Conservation (phyloP, 169 alveolate species). For the Cryptosporidium andersoni region DNA sequence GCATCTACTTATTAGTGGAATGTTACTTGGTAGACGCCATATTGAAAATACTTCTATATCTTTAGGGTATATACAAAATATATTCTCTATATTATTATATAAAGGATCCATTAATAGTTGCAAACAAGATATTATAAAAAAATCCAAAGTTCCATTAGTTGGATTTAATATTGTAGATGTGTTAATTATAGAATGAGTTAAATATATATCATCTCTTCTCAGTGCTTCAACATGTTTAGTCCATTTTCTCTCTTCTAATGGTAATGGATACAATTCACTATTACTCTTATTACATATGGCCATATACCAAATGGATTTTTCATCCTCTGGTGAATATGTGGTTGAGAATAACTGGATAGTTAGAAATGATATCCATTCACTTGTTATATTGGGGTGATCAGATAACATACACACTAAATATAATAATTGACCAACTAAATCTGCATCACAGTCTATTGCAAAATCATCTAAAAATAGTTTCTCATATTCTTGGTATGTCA, state of each 20-base stretch:
- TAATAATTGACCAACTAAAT: slow-evolving; percentile 28
- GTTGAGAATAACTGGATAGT: slow-evolving; percentile 42
- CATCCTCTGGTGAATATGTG: slow-evolving; percentile 50
- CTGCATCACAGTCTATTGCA: neutral
- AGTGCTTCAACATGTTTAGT: neutral
- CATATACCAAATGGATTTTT: slow-evolving; percentile 35
- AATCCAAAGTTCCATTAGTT: slow-evolving; percentile 29
- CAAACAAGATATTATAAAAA: slow-evolving; percentile 27
- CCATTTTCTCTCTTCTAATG: slow-evolving; percentile 16
- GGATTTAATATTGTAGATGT: slow-evolving; percentile 10
- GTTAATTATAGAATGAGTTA: neutral
- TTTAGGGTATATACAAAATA: neutral
- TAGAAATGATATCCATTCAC: slow-evolving; percentile 19
- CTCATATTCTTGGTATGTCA: slow-evolving; percentile 27
- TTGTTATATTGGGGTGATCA: neutral
- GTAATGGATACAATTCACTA: slow-evolving; percentile 5
- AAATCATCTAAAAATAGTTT: slow-evolving; percentile 7
- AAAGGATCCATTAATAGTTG: slow-evolving; percentile 41
- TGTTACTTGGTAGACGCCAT: slow-evolving; percentile 18
- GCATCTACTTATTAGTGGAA: slow-evolving; percentile 52
- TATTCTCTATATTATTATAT: neutral
- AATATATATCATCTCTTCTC: neutral
- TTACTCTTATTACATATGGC: slow-evolving; percentile 1
- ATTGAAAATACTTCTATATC: slow-evolving; percentile 19
- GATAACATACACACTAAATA: slow-evolving; percentile 24